Conservation (phyloP, 768 basidiomycete genomes). For the Rhizopogon salebrosus region DNA sequence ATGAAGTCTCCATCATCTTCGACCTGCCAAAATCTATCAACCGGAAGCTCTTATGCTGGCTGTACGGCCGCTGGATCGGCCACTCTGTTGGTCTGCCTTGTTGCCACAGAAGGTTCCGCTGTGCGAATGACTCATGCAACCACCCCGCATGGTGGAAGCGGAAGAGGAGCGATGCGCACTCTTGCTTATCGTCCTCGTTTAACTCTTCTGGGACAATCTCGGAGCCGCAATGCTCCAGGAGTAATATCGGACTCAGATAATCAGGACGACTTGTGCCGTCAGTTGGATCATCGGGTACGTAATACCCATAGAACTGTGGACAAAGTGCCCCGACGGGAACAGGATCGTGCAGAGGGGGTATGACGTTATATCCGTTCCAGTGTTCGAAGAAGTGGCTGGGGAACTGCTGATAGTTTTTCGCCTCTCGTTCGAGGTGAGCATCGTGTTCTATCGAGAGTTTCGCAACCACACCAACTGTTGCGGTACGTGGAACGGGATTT, state of each 20-base stretch:
- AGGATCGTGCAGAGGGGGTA: conserved; percentile 31
- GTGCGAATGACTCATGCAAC: conserved; percentile 37
- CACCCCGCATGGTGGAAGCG: conserved; percentile 36
- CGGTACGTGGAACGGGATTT: conserved; percentile 19
- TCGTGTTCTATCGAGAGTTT: conserved; percentile 40
- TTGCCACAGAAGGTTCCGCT: conserved; percentile 42
- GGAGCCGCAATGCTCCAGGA: conserved; percentile 44
- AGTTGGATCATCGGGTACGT: conserved; percentile 29
- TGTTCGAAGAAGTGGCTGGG: conserved; percentile 24
- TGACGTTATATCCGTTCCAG: conserved; percentile 21
- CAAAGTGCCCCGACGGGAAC: conserved; percentile 46
- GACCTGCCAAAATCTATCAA: conserved; percentile 49
- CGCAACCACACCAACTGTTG: conserved; percentile 36
- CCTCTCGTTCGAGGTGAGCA: conserved; percentile 28
- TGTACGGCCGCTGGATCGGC: conserved; percentile 2
- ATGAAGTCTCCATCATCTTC: background rate
- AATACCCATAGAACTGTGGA: conserved; percentile 65
- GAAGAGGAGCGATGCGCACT: conserved; percentile 35
- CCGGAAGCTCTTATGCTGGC: conserved; percentile 32
- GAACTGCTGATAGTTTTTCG: conserved; percentile 21
- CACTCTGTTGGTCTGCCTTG: conserved; percentile 31
- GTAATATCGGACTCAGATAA: conserved; percentile 37
- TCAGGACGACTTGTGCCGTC: conserved; percentile 1
- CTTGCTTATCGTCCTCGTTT: conserved; percentile 31
- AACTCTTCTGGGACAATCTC: conserved; percentile 26